Conservation (phyloP, 371 early-diverging fungal species). For the Dinochytrium kinnereticum region DNA sequence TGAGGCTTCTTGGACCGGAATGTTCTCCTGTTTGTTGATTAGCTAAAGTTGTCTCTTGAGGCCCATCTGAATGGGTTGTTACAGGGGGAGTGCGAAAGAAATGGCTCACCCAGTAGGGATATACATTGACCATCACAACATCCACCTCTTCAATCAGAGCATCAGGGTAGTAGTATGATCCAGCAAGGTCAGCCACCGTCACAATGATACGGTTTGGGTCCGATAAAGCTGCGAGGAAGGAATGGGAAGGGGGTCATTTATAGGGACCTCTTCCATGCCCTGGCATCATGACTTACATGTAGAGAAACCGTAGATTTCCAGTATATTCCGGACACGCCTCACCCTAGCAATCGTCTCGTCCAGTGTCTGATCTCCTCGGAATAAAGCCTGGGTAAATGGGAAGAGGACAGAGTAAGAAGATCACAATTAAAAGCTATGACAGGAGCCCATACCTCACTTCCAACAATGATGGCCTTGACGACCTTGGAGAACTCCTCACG, state of each 20-base stretch:
- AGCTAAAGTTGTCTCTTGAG: too few relatives aligned
- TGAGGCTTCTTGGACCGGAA: background rate
- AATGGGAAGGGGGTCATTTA: too few relatives aligned
- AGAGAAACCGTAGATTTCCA: background rate
- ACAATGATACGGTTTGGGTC: background rate
- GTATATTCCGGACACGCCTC: conserved; percentile 1
- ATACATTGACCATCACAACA: conserved; percentile 21
- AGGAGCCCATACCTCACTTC: background rate
- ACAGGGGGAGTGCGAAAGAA: background rate
- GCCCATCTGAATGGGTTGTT: background rate
- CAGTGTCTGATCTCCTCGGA: conserved; percentile 9
- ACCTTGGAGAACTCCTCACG: background rate
- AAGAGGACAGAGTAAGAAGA: background rate
- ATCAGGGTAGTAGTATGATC: conserved; percentile 15
- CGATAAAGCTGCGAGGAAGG: too few relatives aligned
- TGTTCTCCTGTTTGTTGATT: background rate
- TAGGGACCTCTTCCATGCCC: too few relatives aligned
- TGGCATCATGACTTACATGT: background rate
- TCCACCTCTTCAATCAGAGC: conserved; percentile 18
- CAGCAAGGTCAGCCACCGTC: conserved; percentile 24
- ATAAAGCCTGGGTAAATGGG: background rate
- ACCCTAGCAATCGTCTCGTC: background rate
- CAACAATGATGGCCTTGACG: conserved; percentile 10
- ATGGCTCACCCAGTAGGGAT: conserved; percentile 18
- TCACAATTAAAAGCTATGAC: too few relatives aligned